Evolutionary conservation across 805 yeast species (phyloP).

Genomic region (Yarrowia phangngaensis): DNA sequence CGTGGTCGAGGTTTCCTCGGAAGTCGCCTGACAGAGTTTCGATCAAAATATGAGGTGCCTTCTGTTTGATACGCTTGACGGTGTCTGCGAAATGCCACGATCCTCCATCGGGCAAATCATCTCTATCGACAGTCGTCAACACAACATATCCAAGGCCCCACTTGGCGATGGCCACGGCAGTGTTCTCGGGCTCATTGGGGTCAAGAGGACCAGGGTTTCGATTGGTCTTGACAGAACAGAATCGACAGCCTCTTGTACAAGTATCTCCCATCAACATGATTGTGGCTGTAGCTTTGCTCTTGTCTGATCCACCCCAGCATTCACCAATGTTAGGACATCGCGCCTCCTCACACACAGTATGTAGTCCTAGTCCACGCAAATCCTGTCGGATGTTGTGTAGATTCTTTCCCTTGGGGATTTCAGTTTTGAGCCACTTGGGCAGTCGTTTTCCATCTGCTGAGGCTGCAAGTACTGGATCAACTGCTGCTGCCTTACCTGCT

Average conservation of each 20-base stretch:
- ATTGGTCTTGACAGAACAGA: conserved; percentile 93
- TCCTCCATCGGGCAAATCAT: conserved; percentile 91
- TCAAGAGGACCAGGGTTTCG: conserved; percentile 85
- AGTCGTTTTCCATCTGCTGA: conserved; percentile 48
- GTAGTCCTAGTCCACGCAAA: conserved; percentile 77
- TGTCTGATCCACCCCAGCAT: conserved; percentile 95
- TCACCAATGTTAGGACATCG: conserved; percentile 99
- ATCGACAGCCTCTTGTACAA: conserved; percentile 98
- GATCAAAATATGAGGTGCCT: conserved; percentile 86
- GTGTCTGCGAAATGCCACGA: conserved; percentile 87
- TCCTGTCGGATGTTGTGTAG: conserved; percentile 79
- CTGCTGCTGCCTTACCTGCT: conserved; percentile 52
- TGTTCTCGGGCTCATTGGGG: conserved; percentile 94
- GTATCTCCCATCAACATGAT: conserved; percentile 98
- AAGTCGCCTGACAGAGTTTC: conserved; percentile 96
- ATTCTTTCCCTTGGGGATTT: conserved; percentile 91
- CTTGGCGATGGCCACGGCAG: conserved; percentile 93
- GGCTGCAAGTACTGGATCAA: conserved; percentile 62
- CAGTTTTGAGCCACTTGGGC: conserved; percentile 92
- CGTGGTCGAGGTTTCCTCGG: conserved; percentile 82
- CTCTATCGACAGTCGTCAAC: conserved; percentile 94
- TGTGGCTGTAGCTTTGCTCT: conserved; percentile 92
- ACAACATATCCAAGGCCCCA: conserved; percentile 99
- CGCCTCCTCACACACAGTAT: conserved; percentile 98
- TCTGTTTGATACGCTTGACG: conserved; percentile 73